Evolutionary conservation across 2,329 filamentous ascomycete species (phyloP), one percentile per base, ranked within the genome.

Genomic region (Aspergillus versicolor): DNA sequence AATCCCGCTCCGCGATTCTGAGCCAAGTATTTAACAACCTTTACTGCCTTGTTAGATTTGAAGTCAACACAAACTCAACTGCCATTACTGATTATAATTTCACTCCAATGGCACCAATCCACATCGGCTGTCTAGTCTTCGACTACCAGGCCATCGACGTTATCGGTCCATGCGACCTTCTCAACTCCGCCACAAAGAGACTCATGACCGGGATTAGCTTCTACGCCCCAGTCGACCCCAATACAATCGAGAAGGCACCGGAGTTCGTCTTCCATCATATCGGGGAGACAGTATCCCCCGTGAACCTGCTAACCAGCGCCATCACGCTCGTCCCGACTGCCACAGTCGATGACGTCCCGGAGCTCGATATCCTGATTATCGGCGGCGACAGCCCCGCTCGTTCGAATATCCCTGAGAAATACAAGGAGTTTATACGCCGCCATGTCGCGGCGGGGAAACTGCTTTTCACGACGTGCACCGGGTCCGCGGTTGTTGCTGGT

Each of bases 111-210:
- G 43, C 43, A 13, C 43, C 52, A 2, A 40, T 54, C 52, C 24
- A 42, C 43, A 22, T 54, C 52, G 52, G 44, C 22, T 17, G n/a
- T 37, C 37, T 54, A 3, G 42, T 54, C 52, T 54, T 54, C 22
- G 34, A 54, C 44, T 54, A 54, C 44, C 52, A 54, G 24, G 52
- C 44, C 9, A 41, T 54, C 22, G 52, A 54, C 44, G 22, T 54
- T 3, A 54, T 54, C 34, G 52, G 52, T 24, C 52, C 52, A 21
- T 48, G 44, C 37, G 52, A 54, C 9, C 44, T 54, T 2, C 52
- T 54, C 22, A 54, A 48, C 43, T 48, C 44, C 21, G 22, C 43
- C 9, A 42, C 21, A 6, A 54, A 54, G 9, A 7, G 22, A 4
- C 44, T 54, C 21, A 30, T 54, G 6, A 27, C 5, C 8, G 37